Evolutionary conservation across 768 basidiomycete species (phyloP).

Genomic region (Suillus ampliporus): DNA sequence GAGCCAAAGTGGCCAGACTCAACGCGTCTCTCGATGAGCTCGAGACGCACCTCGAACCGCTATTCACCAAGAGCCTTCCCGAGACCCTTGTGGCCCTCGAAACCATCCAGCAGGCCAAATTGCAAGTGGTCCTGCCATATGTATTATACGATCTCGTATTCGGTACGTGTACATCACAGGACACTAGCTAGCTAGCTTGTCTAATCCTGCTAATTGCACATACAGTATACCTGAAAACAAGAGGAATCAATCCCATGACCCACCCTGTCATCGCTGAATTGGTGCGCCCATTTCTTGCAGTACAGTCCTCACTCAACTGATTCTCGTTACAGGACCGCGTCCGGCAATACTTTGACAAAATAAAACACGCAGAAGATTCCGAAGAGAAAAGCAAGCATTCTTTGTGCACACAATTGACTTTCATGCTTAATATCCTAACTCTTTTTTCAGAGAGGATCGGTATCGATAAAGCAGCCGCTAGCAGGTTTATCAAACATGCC

Average conservation of each 20-base stretch:
- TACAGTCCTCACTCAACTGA: background rate
- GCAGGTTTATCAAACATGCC: constrained; percentile 84
- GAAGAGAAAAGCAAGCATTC: constrained; percentile 45
- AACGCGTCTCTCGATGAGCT: constrained; percentile 68
- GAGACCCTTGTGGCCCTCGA: constrained; percentile 70
- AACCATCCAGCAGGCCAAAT: constrained; percentile 79
- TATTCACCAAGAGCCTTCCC: constrained; percentile 70
- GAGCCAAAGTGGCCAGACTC: constrained; percentile 51
- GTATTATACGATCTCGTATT: constrained; percentile 86
- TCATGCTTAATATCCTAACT: background rate
- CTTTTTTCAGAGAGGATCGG: constrained; percentile 42
- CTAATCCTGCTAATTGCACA: background rate
- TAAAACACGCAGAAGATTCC: constrained; percentile 74
- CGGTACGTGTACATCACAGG: constrained; percentile 51
- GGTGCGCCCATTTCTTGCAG: constrained; percentile 21
- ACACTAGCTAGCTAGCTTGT: background rate
- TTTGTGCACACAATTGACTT: background rate
- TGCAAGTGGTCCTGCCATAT: constrained; percentile 82
- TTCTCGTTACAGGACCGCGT: constrained; percentile 63
- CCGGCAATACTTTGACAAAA: constrained; percentile 82
- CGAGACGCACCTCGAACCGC: constrained; percentile 66
- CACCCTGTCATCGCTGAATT: constrained; percentile 77
- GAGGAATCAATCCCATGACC: constrained; percentile 78
- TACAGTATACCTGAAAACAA: constrained; percentile 80
- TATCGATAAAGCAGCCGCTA: constrained; percentile 82